These are phyloP conservation scores for Sanghuangporus weigelae DNA, from an alignment of 1,284 basidiomycete species.

Conservation along the genomic window DNA sequence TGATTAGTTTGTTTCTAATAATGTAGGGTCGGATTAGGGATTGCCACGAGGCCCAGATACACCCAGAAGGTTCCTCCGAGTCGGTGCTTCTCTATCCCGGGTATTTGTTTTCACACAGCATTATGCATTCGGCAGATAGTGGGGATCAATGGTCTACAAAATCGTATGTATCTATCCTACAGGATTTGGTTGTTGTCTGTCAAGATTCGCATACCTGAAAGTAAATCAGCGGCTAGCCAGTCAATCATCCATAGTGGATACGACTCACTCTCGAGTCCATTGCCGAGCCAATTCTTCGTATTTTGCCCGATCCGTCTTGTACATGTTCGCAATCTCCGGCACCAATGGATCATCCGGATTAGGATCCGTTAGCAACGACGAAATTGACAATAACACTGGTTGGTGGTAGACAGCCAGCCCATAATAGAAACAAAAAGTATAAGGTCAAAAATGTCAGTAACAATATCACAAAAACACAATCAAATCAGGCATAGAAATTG, in stretches of 20 bases:
- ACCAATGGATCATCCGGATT: conserved; percentile 92
- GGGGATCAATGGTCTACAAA: too few species aligned
- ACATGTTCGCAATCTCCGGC: conserved; percentile 81
- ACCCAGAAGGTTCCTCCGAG: too few species aligned
- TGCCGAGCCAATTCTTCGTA: conserved; percentile 95
- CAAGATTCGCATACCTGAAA: background rate
- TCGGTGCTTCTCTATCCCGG: too few species aligned
- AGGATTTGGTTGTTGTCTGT: background rate
- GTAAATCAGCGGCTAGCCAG: too few species aligned
- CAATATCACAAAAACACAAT: background rate
- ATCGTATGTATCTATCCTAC: too few species aligned
- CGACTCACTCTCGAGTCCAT: conserved; percentile 92
- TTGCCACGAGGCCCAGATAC: too few species aligned
- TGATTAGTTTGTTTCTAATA: too few species aligned
- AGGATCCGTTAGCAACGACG: conserved; percentile 95
- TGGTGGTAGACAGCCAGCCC: background rate
- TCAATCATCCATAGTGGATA: too few species aligned
- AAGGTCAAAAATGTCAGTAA: background rate
- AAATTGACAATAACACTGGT: conserved; percentile 87
- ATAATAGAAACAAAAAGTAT: background rate
- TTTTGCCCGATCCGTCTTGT: conserved; percentile 91
- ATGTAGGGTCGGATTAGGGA: too few species aligned
- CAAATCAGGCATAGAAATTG: background rate
- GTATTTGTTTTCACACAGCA: too few species aligned
- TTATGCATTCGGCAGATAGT: too few species aligned